Evolutionary conservation across 164 flowering plant species (phyloP), one percentile per base, ranked within the genome.

Genomic region (Piper longum): DNA sequence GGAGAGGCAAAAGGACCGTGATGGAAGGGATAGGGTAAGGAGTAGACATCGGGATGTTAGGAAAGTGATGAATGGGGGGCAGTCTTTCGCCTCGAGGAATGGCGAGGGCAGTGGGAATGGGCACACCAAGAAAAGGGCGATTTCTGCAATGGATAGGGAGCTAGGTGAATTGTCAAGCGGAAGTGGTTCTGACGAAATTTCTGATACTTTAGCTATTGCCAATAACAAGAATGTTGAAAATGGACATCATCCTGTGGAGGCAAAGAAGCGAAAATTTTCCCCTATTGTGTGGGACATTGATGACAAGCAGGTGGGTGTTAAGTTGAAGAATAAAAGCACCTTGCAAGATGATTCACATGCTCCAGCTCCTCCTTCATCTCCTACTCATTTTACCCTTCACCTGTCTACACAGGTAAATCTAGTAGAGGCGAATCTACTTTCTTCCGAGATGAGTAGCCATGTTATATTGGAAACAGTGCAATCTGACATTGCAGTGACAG

Each of bases 81-180:
- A 73, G 58, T 72, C 57, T 14, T 72, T 80, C 12, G 70, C 85
- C 58, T 79, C 85, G 0, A 80, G 81, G 73, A 80, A 72, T 69
- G 78, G 82, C 0, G 83, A 82, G 3, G 74, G 83, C 72, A 69
- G 79, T 60, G 69, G 71, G 56, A 73, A 79, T 45, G 74, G 72
- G 1, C 39, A 41, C 12, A 57, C 41, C 36, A 71, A 69, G 69
- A 65, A 56, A 18, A 40, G 72, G 65, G 82, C 67, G 17, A 57
- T 69, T 65, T 63, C 78, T 2, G 74, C 62, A 13, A 59, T 66
- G 8, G 97, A 89, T 42, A 74, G 83, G 56, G 98, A 92, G 73
- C 96, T 91, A 0, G 98, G 97, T 62, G 98, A 92, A 70, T 71
- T 92, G 69, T 89, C 97, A 0, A 88, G 95, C 76, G 97, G 89